Evolutionary conservation across 306 rosid species (phyloP).

Genomic region (Vigna hirtella): DNA sequence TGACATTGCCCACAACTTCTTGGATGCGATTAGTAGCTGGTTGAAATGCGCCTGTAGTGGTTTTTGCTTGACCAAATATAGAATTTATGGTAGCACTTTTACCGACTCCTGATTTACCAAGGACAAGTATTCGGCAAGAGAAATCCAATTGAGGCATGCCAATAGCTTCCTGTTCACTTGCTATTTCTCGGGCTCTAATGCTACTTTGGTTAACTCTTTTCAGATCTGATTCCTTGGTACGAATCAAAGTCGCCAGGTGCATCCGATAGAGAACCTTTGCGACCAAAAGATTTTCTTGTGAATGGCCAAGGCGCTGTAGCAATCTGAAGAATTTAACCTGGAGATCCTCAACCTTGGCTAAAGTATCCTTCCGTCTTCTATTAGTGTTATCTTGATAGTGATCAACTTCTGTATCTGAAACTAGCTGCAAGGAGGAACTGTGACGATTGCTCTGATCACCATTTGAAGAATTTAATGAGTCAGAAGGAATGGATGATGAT

Average conservation of each 20-base stretch:
- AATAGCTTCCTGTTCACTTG: constrained; percentile 69
- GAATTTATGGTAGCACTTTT: constrained; percentile 99
- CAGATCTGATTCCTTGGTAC: constrained; percentile 73
- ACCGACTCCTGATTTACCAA: constrained; percentile 97
- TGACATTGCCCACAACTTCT: constrained; percentile 79
- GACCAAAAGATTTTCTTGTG: constrained; percentile 75
- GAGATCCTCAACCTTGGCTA: constrained; percentile 72
- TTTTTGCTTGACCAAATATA: constrained; percentile 77
- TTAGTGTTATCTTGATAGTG: constrained; percentile 46
- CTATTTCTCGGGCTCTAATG: constrained; percentile 58
- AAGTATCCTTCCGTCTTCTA: constrained; percentile 59
- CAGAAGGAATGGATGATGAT: constrained; percentile 42
- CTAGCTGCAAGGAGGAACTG: constrained; percentile 52
- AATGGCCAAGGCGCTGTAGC: constrained; percentile 69
- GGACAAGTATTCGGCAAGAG: constrained; percentile 83
- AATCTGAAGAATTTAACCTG: constrained; percentile 76
- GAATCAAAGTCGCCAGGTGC: constrained; percentile 88
- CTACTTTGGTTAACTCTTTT: constrained; percentile 64
- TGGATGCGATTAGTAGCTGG: constrained; percentile 84
- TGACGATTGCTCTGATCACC: constrained; percentile 56
- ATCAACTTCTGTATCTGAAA: constrained; percentile 43
- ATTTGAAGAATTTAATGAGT: constrained; percentile 50
- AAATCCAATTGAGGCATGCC: constrained; percentile 69
- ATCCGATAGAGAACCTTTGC: constrained; percentile 89
- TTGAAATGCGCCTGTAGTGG: constrained; percentile 82